Evolutionary conservation across 2,329 filamentous ascomycete genomes (phyloP).

Genomic region (Trichoderma cornu-damae): DNA sequence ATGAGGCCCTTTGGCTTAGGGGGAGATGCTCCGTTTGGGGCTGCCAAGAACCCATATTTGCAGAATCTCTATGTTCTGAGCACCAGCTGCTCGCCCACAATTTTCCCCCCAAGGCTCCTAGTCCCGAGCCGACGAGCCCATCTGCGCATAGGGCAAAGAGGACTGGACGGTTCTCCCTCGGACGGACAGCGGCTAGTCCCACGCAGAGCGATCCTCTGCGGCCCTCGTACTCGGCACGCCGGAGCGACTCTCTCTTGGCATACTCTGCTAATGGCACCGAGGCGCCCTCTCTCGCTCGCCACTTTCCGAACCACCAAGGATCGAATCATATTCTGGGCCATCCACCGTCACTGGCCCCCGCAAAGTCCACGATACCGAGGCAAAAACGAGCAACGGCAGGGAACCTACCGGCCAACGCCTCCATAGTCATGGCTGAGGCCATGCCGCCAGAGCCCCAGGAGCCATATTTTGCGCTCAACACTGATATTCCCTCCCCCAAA

Average conservation of each 20-base stretch:
- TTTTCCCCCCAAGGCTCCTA: neutral
- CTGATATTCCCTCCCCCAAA: neutral
- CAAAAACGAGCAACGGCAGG: neutral
- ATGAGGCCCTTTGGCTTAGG: neutral
- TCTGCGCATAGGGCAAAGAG: constrained; percentile 18
- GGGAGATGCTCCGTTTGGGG: constrained; percentile 8
- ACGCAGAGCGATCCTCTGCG: neutral
- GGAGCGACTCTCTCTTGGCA: neutral
- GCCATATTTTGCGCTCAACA: constrained; percentile 4
- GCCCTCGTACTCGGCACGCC: neutral
- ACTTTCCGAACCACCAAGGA: neutral
- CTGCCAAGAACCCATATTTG: constrained; percentile 1
- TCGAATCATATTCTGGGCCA: neutral
- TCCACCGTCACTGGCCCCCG: neutral
- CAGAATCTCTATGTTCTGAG: constrained; percentile 2
- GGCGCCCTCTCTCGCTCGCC: neutral
- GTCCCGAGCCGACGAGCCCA: neutral
- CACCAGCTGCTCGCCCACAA: neutral
- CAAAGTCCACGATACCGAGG: neutral
- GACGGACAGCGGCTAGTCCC: neutral
- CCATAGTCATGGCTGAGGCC: neutral
- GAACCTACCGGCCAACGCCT: neutral
- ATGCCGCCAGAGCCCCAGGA: neutral
- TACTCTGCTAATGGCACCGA: neutral
- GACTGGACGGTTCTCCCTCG: neutral